phyloP scores from a whole-genome alignment of 768 basidiomycete species.

The Suillus plorans region DNA sequence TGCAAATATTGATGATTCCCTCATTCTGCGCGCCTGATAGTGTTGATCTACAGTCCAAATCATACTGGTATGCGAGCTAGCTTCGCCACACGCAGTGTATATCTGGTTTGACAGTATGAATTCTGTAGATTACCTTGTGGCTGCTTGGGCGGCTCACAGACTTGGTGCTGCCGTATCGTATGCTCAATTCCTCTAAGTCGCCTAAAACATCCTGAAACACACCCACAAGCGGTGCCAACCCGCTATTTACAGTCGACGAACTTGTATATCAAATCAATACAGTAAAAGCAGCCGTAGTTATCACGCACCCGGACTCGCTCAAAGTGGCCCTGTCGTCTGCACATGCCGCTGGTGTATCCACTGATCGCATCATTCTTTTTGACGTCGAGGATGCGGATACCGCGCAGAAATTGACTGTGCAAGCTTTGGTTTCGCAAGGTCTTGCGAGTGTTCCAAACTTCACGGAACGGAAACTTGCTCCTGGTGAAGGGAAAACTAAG shows the following conservation, averaged over 20 bases:
- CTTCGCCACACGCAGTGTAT: background rate
- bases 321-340: conserved; percentile 45
- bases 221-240: conserved; percentile 56
- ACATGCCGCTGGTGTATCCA: conserved; percentile 37
- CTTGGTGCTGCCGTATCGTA: conserved; percentile 60
- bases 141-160: conserved; percentile 54
- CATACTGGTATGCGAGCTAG: conserved; percentile 49
- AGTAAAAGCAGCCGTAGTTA: conserved; percentile 46
- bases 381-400: conserved; percentile 21
- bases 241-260: conserved; percentile 56
- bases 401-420: conserved; percentile 36
- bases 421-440: conserved; percentile 50
- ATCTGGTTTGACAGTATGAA: background rate
- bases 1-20: background rate
- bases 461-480: conserved; percentile 48
- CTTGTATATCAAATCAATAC: conserved; percentile 54
- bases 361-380: conserved; percentile 45
- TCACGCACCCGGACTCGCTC: conserved; percentile 47
- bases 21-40: conserved; percentile 33
- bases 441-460: conserved; percentile 38
- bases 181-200: conserved; percentile 22
- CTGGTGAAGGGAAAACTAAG: conserved; percentile 67
- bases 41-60: conserved; percentile 65
- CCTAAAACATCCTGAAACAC: conserved; percentile 2
- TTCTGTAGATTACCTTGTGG: conserved; percentile 50